Percentiles rank a stretch among this genome's conserved stretches.
phyloP scores from a whole-genome alignment of 495 filamentous ascomycete genomes.

The Xylaria acuta region DNA sequence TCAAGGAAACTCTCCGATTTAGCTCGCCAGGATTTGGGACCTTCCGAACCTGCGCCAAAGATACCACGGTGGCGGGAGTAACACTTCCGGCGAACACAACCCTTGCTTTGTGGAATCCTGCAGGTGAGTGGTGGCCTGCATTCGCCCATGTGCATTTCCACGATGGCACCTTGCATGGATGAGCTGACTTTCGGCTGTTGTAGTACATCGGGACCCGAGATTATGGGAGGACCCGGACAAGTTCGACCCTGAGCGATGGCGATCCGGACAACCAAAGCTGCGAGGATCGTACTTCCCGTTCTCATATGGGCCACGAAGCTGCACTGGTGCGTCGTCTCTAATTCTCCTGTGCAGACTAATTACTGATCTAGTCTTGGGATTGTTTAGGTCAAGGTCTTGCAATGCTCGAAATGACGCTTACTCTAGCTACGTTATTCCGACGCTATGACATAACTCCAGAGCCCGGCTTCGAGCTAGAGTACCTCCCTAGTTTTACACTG shows the following conservation, averaged over 20 bases:
- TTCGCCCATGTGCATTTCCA: neutral
- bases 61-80: slow-evolving; percentile 23
- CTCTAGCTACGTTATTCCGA: slow-evolving; percentile 19
- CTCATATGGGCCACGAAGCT: slow-evolving; percentile 25
- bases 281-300: slow-evolving; percentile 27
- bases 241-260: slow-evolving; percentile 25
- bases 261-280: slow-evolving; percentile 20
- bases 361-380: neutral
- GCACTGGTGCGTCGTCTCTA: slow-evolving; percentile 13
- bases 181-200: neutral
- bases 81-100: slow-evolving; percentile 25
- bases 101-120: slow-evolving; percentile 22
- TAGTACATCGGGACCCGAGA: slow-evolving; percentile 24
- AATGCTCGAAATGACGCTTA: slow-evolving; percentile 25
- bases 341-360: neutral
- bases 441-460: slow-evolving; percentile 20
- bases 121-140: slow-evolving; percentile 11
- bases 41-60: slow-evolving; percentile 17
- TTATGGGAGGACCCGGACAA: slow-evolving; percentile 27
- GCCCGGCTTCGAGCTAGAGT: slow-evolving; percentile 22
- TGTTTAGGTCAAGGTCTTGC: slow-evolving; percentile 23
- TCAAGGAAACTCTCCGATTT: slow-evolving; percentile 22
- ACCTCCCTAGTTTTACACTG: slow-evolving; percentile 25
- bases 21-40: slow-evolving; percentile 25
- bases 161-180: neutral